These are phyloP conservation scores for Heritiera littoralis DNA, from an alignment of 345 rosid species.

Conservation along the genomic window DNA sequence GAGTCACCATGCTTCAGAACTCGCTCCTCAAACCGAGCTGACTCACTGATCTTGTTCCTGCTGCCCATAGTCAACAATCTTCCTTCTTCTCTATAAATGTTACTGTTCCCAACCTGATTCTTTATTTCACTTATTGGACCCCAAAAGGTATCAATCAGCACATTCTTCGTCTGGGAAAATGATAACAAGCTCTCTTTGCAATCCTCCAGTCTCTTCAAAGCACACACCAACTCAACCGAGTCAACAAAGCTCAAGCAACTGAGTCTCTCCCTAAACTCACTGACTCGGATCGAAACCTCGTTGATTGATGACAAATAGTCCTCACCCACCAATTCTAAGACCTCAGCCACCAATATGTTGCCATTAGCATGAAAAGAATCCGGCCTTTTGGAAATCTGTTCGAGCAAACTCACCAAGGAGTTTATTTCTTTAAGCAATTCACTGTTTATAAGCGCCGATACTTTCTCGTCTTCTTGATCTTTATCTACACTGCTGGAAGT, in stretches of 20 bases:
- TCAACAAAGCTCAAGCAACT: conserved; percentile 55
- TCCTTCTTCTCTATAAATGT: conserved; percentile 22
- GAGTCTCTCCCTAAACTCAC: conserved; percentile 58
- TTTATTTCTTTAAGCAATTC: conserved; percentile 58
- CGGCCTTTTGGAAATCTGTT: conserved; percentile 55
- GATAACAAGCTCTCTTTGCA: conserved; percentile 45
- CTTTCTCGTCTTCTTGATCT: conserved; percentile 51
- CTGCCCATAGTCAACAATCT: conserved; percentile 30
- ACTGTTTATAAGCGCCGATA: conserved; percentile 44
- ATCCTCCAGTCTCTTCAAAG: conserved; percentile 51
- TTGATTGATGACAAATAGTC: conserved; percentile 59
- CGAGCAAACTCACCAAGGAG: conserved; percentile 49
- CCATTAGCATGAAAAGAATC: conserved; percentile 36
- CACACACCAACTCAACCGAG: conserved; percentile 62
- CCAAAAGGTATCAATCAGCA: conserved; percentile 53
- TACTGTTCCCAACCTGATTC: conserved; percentile 29
- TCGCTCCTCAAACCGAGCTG: conserved; percentile 66
- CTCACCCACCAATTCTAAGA: conserved; percentile 46
- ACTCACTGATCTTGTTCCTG: conserved; percentile 37
- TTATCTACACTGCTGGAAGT: conserved; percentile 43
- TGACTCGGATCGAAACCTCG: conserved; percentile 48
- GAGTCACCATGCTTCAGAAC: conserved; percentile 29
- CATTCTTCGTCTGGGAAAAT: conserved; percentile 41
- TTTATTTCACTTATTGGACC: conserved; percentile 42
- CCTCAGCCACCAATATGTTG: conserved; percentile 39